Evolutionary conservation across 345 rosid species (phyloP).

Genomic region (Eutrema yunnanense): DNA sequence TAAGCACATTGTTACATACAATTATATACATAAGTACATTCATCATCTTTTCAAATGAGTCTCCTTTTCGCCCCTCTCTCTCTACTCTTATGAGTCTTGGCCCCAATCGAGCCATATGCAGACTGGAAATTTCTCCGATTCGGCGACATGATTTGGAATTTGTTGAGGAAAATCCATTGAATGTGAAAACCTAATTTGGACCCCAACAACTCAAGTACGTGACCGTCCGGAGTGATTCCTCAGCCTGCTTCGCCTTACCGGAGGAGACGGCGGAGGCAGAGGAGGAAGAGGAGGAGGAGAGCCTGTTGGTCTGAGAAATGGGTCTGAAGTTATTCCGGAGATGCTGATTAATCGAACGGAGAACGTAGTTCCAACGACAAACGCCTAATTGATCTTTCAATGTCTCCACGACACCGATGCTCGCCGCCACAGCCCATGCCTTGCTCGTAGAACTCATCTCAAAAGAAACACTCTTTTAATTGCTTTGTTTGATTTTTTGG

Average conservation of each 20-base stretch:
- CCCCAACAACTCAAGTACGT: slow-evolving; percentile 68
- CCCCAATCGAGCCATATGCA: not conserved
- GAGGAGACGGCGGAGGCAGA: slow-evolving; percentile 9
- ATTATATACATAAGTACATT: not conserved
- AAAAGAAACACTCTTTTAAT: not conserved
- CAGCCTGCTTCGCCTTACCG: slow-evolving; percentile 25
- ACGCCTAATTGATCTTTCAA: slow-evolving; percentile 50
- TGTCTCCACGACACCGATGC: slow-evolving; percentile 54
- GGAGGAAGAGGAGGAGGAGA: slow-evolving; percentile 33
- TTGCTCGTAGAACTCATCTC: slow-evolving; percentile 42
- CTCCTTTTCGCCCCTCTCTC: not conserved
- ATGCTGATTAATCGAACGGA: slow-evolving; percentile 37
- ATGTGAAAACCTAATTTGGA: slow-evolving; percentile 21
- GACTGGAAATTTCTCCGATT: not conserved
- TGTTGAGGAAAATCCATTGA: not conserved
- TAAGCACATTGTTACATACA: not conserved
- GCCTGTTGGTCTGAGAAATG: slow-evolving; percentile 36
- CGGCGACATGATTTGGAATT: not conserved
- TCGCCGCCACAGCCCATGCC: slow-evolving; percentile 43
- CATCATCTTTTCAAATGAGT: not conserved
- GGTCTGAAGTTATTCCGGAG: slow-evolving; percentile 36
- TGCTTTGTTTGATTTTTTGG: not conserved
- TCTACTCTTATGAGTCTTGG: not conserved
- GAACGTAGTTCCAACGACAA: slow-evolving; percentile 46
- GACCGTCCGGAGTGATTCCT: slow-evolving; percentile 44